Evolutionary conservation across 495 filamentous ascomycete genomes (phyloP).

Genomic region (Lasiosphaeria miniovina): DNA sequence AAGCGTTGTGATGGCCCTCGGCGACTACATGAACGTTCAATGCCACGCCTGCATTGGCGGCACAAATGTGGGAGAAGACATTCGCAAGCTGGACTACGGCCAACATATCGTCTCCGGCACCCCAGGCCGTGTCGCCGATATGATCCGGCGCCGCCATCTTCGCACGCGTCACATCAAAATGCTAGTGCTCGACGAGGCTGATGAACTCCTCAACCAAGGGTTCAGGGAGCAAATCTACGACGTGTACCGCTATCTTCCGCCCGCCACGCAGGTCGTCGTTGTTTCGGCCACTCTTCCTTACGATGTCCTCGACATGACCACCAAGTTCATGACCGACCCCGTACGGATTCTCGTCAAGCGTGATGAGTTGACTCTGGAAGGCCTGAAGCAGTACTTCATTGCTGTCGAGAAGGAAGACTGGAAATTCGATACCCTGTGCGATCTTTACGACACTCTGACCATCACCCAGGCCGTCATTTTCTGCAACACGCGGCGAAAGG

Average conservation of each 20-base stretch:
- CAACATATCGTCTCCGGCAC: conserved; percentile 97
- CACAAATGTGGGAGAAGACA: conserved; percentile 96
- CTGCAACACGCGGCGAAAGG: conserved; percentile 99
- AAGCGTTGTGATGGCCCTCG: conserved; percentile 95
- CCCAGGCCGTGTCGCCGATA: conserved; percentile 95
- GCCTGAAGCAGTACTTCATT: conserved; percentile 99
- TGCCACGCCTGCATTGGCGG: conserved; percentile 99
- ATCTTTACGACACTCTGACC: conserved; percentile 98
- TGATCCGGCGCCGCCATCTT: conserved; percentile 95
- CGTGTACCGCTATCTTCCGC: conserved; percentile 96
- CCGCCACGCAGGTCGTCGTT: conserved; percentile 95
- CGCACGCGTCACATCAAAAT: conserved; percentile 98
- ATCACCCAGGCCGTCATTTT: conserved; percentile 99
- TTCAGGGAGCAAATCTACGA: conserved; percentile 99
- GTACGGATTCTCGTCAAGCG: conserved; percentile 99
- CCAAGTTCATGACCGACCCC: conserved; percentile 99
- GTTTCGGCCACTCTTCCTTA: conserved; percentile 97
- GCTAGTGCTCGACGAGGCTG: conserved; percentile 97
- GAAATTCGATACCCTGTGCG: conserved; percentile 98
- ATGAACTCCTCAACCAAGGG: conserved; percentile 95
- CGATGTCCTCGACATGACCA: conserved; percentile 98
- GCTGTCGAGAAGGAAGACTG: conserved; percentile 99
- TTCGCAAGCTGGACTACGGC: conserved; percentile 91
- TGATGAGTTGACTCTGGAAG: conserved; percentile 97
- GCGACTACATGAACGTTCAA: conserved; percentile 99